Percentiles rank a stretch among this genome's conserved stretches.
phyloP scores from a whole-genome alignment of 345 rosid species.

The Acer campestre region DNA sequence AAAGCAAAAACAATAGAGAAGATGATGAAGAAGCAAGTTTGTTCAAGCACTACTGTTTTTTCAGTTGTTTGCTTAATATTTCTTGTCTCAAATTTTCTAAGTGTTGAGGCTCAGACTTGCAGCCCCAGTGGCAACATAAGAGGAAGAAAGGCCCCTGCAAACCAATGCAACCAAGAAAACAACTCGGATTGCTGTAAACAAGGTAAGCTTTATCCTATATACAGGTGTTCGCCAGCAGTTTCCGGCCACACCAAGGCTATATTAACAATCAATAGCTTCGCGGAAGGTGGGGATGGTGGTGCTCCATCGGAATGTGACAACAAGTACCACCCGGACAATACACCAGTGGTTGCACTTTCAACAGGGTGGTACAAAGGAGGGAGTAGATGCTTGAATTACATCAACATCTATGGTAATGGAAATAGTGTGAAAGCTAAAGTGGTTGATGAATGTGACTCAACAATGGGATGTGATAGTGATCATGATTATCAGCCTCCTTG shows the following conservation, averaged over 20 bases:
- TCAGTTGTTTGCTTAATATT: too few relatives aligned
- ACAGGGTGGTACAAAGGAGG: constrained; percentile 36
- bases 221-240: constrained; percentile 23
- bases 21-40: too few relatives aligned
- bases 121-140: too few relatives aligned
- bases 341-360: constrained; percentile 32
- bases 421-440: constrained; percentile 29
- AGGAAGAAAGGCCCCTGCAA: too few relatives aligned
- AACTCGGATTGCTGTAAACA: background rate
- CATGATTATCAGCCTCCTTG: constrained; percentile 40
- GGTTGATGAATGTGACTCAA: constrained; percentile 39
- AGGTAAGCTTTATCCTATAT: constrained; percentile 20
- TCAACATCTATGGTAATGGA: constrained; percentile 29
- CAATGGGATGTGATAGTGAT: constrained; percentile 22
- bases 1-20: too few relatives aligned
- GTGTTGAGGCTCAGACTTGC: too few relatives aligned
- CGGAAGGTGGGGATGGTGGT: constrained; percentile 27
- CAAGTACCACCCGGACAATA: constrained; percentile 19
- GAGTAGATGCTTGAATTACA: constrained; percentile 22
- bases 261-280: constrained; percentile 26
- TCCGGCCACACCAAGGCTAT: constrained; percentile 23
- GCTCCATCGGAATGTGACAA: constrained; percentile 34
- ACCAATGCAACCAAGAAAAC: too few relatives aligned
- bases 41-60: too few relatives aligned
- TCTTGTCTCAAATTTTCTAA: too few relatives aligned